Percentiles rank a stretch among this genome's conserved stretches.
Evolutionary conservation across 257 asterid species (phyloP).

Genomic region (Cordia subcordata): DNA sequence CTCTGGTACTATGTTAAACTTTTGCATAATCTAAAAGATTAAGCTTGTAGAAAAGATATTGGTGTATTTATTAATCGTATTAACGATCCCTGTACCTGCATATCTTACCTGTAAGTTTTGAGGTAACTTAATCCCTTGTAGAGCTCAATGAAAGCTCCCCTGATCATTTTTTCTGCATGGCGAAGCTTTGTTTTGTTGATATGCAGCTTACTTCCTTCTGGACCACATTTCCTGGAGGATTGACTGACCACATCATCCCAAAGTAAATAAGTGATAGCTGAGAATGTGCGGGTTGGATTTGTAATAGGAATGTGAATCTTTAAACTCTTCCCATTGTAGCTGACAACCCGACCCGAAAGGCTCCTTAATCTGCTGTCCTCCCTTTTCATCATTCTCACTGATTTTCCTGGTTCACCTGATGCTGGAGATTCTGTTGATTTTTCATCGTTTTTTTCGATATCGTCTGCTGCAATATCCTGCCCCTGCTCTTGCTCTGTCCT

Average conservation of each 20-base stretch:
- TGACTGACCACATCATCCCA: slow-evolving; percentile 77
- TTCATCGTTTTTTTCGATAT: slow-evolving; percentile 19
- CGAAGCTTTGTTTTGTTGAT: slow-evolving; percentile 60
- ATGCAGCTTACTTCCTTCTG: slow-evolving; percentile 43
- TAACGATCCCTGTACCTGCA: too few relatives aligned
- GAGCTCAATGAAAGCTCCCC: slow-evolving; percentile 79
- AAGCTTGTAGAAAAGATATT: too few relatives aligned
- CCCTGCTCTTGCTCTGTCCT: slow-evolving; percentile 42
- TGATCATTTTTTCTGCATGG: slow-evolving; percentile 92
- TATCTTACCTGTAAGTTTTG: slow-evolving; percentile 65
- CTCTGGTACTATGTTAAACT: too few relatives aligned
- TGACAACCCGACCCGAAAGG: slow-evolving; percentile 38
- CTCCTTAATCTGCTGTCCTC: slow-evolving; percentile 38
- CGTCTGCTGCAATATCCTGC: slow-evolving; percentile 31
- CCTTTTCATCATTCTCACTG: slow-evolving; percentile 32
- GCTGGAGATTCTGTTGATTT: slow-evolving; percentile 29
- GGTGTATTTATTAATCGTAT: too few relatives aligned
- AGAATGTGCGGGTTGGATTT: slow-evolving; percentile 69
- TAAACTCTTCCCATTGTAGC: slow-evolving; percentile 55
- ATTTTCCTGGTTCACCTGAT: slow-evolving; percentile 36
- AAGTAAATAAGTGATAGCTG: slow-evolving; percentile 67
- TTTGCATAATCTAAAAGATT: too few relatives aligned
- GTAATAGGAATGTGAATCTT: slow-evolving; percentile 75
- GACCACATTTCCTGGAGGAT: slow-evolving; percentile 63
- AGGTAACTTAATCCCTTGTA: slow-evolving; percentile 86